Percentiles rank a stretch among this genome's conserved stretches.
These are phyloP conservation scores for Aspergillus nidulans DNA, from an alignment of 495 filamentous ascomycete genomes.

Conservation along the genomic window DNA sequence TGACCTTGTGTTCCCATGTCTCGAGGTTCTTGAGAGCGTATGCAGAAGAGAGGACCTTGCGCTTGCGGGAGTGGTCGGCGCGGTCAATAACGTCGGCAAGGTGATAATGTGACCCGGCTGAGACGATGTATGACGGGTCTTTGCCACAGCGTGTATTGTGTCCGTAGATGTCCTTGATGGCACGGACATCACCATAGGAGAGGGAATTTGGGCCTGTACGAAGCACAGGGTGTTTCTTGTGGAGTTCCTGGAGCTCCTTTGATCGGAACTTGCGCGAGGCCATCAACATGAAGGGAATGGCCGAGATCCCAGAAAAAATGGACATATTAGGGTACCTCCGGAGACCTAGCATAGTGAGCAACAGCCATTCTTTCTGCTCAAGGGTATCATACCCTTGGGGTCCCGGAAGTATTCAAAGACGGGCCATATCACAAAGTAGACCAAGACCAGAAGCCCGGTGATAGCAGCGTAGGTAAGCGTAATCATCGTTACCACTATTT, in stretches of 20 bases:
- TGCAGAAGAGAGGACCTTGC: conserved; percentile 47
- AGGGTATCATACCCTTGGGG: conserved; percentile 31
- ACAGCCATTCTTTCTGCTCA: neutral
- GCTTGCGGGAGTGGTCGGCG: conserved; percentile 44
- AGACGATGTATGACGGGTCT: conserved; percentile 39
- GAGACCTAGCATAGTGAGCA: conserved; percentile 26
- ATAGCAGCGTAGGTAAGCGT: conserved; percentile 26
- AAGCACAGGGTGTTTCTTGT: conserved; percentile 43
- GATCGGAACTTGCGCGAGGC: conserved; percentile 42
- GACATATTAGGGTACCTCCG: conserved; percentile 47
- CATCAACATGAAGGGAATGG: conserved; percentile 42
- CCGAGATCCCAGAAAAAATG: conserved; percentile 40
- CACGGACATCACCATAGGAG: conserved; percentile 40
- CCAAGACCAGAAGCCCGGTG: conserved; percentile 20
- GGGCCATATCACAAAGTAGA: conserved; percentile 40
- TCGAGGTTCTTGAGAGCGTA: conserved; percentile 54
- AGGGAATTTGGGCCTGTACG: conserved; percentile 51
- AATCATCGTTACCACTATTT: conserved; percentile 7
- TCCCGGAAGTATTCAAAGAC: conserved; percentile 42
- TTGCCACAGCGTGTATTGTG: conserved; percentile 49
- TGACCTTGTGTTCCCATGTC: conserved; percentile 53
- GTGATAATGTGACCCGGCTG: conserved; percentile 39
- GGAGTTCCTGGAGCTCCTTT: conserved; percentile 34
- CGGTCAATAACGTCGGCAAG: conserved; percentile 47
- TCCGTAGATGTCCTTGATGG: conserved; percentile 55